phyloP scores from a whole-genome alignment of 305 asterid species.

The Andrographis paniculata region DNA sequence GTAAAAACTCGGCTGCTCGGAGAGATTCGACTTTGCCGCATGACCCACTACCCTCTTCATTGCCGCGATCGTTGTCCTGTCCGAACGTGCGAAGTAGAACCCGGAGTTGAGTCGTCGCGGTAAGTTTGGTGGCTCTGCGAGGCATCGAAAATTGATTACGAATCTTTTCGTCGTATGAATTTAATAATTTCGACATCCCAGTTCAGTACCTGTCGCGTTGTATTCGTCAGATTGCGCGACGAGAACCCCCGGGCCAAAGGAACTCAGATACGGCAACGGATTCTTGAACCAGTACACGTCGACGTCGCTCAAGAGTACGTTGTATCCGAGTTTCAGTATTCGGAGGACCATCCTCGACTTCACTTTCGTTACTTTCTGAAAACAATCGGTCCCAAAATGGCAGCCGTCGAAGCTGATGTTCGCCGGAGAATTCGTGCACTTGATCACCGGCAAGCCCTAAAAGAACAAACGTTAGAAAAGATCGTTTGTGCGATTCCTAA shows the following conservation, averaged over 20 bases:
- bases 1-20: slow-evolving; percentile 94
- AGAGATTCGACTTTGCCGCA: slow-evolving; percentile 64
- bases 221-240: slow-evolving; percentile 90
- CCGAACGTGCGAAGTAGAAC: slow-evolving; percentile 78
- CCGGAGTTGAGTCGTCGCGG: slow-evolving; percentile 98
- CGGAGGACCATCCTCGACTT: slow-evolving; percentile 84
- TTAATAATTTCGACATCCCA: not conserved
- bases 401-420: slow-evolving; percentile 80
- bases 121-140: slow-evolving; percentile 78
- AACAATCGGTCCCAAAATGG: slow-evolving; percentile 93
- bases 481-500: too few species aligned
- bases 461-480: too few species aligned
- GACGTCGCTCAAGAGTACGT: slow-evolving; percentile 35
- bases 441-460: slow-evolving; percentile 82
- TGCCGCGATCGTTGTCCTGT: slow-evolving; percentile 52
- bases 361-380: slow-evolving; percentile 84
- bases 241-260: slow-evolving; percentile 71
- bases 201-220: slow-evolving; percentile 46
- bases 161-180: too few species aligned
- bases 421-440: slow-evolving; percentile 47
- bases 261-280: slow-evolving; percentile 64
- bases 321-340: slow-evolving; percentile 72
- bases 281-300: slow-evolving; percentile 64
- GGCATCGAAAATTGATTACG: not conserved
- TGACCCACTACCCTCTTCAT: slow-evolving; percentile 77